These are phyloP conservation scores for Acanthochlamys bracteata DNA, from an alignment of 106 monocot genomes.

Conservation along the genomic window DNA sequence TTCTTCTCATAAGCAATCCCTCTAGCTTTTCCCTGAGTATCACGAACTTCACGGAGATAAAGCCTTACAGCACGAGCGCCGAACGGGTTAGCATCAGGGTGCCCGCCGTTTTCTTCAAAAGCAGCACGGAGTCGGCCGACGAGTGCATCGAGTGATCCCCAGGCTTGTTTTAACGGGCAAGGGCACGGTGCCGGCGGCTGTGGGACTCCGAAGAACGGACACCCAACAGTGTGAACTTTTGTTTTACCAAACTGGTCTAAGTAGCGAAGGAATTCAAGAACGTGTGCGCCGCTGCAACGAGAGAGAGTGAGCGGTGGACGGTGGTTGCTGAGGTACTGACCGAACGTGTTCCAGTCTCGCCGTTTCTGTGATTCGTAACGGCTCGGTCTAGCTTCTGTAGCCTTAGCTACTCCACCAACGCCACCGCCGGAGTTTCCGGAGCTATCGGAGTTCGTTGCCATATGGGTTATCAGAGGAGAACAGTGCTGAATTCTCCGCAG, in stretches of 20 bases:
- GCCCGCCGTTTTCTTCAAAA: conserved; percentile 63
- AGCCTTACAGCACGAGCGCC: conserved; percentile 48
- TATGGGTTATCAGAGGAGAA: neutral
- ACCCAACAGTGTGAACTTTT: conserved; percentile 37
- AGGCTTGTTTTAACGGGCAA: conserved; percentile 59
- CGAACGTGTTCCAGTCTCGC: conserved; percentile 89
- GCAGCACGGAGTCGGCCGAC: conserved; percentile 66
- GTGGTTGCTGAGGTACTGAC: conserved; percentile 78
- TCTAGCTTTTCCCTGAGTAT: conserved; percentile 42
- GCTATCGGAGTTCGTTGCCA: neutral
- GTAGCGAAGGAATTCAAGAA: conserved; percentile 84
- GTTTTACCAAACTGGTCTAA: conserved; percentile 88
- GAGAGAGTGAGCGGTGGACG: conserved; percentile 65
- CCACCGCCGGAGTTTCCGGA: conserved; percentile 2
- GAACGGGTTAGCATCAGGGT: conserved; percentile 53
- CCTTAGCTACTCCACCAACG: neutral
- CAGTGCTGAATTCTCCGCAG: neutral
- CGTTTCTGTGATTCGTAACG: conserved; percentile 83
- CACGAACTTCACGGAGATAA: conserved; percentile 44
- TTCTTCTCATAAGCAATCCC: conserved; percentile 66
- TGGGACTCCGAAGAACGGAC: conserved; percentile 54
- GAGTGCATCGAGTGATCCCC: conserved; percentile 65
- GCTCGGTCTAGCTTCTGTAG: conserved; percentile 22
- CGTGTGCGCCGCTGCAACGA: conserved; percentile 84
- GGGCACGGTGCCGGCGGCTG: conserved; percentile 57